These are phyloP conservation scores for Echinochloa phyllopogon DNA, from an alignment of 176 grass and related monocot species.

Conservation along the genomic window DNA sequence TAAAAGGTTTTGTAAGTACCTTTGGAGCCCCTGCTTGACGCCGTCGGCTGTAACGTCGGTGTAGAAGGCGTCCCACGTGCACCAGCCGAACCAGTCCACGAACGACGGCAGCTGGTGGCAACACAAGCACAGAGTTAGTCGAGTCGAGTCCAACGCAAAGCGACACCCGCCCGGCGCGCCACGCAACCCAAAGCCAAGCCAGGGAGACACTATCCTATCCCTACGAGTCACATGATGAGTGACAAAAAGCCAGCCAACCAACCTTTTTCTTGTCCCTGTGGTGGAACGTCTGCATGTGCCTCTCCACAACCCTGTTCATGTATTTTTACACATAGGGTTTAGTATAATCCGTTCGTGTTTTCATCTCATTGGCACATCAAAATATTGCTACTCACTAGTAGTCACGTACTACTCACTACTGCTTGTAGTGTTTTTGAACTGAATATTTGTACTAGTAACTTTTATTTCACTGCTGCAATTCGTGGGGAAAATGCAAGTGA, in stretches of 20 bases:
- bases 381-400: too few relatives aligned
- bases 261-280: constrained; percentile 75
- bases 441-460: not conserved
- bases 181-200: not conserved
- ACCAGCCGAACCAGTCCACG: constrained; percentile 92
- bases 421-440: not conserved
- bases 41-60: constrained; percentile 79
- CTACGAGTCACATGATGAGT: not conserved
- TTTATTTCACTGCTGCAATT: not conserved
- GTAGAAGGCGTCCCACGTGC: constrained; percentile 98
- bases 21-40: constrained; percentile 65
- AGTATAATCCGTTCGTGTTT: not conserved
- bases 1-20: not conserved
- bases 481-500: not conserved
- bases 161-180: not conserved
- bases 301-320: constrained; percentile 65
- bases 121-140: not conserved
- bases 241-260: too few relatives aligned
- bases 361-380: too few relatives aligned
- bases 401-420: too few relatives aligned
- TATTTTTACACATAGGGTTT: not conserved
- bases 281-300: constrained; percentile 79
- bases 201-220: not conserved
- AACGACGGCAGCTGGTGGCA: constrained; percentile 61
- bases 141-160: not conserved